phyloP scores from a whole-genome alignment of 805 yeast genomes.

The Ogataea corticis region DNA sequence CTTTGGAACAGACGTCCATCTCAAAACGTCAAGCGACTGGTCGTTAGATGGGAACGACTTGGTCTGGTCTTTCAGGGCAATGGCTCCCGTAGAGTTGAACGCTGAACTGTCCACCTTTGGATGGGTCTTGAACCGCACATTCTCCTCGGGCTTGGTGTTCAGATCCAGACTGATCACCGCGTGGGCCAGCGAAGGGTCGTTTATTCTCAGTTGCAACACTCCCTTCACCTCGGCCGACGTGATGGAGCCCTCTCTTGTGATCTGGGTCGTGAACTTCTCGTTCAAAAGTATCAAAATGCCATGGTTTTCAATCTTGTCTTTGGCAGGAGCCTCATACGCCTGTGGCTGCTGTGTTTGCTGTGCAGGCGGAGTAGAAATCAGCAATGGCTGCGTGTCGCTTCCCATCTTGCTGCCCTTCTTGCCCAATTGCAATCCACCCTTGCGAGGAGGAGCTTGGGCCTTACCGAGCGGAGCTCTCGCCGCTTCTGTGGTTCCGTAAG shows the following conservation, averaged over 20 bases:
- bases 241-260: constrained; percentile 81
- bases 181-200: constrained; percentile 67
- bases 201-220: constrained; percentile 84
- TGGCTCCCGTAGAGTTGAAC: constrained; percentile 56
- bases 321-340: constrained; percentile 25
- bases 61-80: constrained; percentile 73
- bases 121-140: constrained; percentile 82
- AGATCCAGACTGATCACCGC: constrained; percentile 61
- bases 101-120: constrained; percentile 87
- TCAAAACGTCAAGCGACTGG: constrained; percentile 84
- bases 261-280: constrained; percentile 76
- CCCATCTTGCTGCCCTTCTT: constrained; percentile 39
- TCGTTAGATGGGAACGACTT: constrained; percentile 91
- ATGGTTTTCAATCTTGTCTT: constrained; percentile 50
- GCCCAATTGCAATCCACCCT: constrained; percentile 80
- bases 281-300: constrained; percentile 78
- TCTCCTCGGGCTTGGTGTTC: constrained; percentile 45
- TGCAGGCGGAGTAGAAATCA: constrained; percentile 31
- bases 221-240: constrained; percentile 80
- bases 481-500: constrained; percentile 15
- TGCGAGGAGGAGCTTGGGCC: constrained; percentile 47
- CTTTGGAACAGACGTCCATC: constrained; percentile 82
- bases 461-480: constrained; percentile 12
- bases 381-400: constrained; percentile 31
- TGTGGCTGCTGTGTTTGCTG: constrained; percentile 16